These are phyloP conservation scores for Phalaenopsis equestris DNA, from an alignment of 106 monocot genomes.

Conservation along the genomic window DNA sequence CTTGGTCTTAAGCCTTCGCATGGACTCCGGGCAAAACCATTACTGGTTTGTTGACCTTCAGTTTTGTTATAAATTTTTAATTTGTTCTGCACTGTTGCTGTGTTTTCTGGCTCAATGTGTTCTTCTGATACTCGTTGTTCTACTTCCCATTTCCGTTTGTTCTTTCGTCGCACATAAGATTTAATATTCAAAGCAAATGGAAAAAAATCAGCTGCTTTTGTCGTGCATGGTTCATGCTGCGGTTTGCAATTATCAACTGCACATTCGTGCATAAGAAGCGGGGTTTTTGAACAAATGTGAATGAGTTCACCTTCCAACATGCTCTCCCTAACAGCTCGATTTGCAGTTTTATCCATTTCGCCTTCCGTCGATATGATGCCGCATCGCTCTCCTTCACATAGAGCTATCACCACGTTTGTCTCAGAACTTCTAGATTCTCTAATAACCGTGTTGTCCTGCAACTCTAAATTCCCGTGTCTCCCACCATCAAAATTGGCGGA, in stretches of 20 bases:
- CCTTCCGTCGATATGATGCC: background rate
- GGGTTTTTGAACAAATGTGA: background rate
- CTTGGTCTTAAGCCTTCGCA: constrained; percentile 88
- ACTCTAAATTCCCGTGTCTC: no score
- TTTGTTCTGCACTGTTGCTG: background rate
- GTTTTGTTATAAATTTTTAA: background rate
- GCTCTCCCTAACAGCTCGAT: background rate
- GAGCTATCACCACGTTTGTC: no score
- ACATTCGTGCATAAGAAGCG: no score
- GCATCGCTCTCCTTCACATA: background rate
- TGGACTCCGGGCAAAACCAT: constrained; percentile 60
- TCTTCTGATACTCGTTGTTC: constrained; percentile 8
- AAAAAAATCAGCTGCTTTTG: background rate
- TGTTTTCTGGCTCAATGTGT: background rate
- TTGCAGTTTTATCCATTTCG: background rate
- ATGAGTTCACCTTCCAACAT: background rate
- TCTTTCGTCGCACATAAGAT: constrained; percentile 34
- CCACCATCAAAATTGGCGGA: background rate
- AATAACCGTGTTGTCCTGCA: no score
- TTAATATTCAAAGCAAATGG: constrained; percentile 13
- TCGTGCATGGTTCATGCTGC: constrained; percentile 1
- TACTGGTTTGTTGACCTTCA: background rate
- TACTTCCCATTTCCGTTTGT: constrained; percentile 46
- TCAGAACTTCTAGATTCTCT: no score
- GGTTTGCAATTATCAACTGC: background rate